Evolutionary conservation across 768 basidiomycete genomes (phyloP).

Genomic region (Gelatoporia subvermispora): DNA sequence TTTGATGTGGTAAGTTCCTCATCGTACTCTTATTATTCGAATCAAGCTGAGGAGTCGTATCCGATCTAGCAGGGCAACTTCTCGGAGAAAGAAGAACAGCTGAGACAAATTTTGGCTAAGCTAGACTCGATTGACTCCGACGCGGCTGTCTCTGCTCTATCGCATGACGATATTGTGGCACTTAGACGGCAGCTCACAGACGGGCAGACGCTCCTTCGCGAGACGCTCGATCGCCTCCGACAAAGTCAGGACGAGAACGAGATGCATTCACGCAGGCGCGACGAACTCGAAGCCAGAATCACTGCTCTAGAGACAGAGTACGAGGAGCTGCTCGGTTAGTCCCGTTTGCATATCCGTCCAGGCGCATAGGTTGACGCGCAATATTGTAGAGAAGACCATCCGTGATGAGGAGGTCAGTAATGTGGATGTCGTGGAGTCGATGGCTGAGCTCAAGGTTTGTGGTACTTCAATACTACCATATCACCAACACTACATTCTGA

Average conservation of each 20-base stretch:
- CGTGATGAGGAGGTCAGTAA: constrained; percentile 84
- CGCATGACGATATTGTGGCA: constrained; percentile 72
- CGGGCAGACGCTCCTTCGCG: constrained; percentile 78
- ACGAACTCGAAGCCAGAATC: constrained; percentile 84
- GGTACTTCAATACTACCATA: constrained; percentile 19
- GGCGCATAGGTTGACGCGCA: constrained; percentile 26
- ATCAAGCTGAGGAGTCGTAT: not conserved
- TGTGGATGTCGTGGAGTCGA: constrained; percentile 76
- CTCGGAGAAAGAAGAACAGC: constrained; percentile 92
- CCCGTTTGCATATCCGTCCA: not conserved
- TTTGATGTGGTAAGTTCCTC: constrained; percentile 79
- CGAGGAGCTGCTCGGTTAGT: constrained; percentile 89
- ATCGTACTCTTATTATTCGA: not conserved
- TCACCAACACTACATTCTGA: constrained; percentile 5
- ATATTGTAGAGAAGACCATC: constrained; percentile 70
- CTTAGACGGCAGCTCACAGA: constrained; percentile 87
- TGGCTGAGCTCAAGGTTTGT: constrained; percentile 84
- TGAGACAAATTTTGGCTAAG: constrained; percentile 79
- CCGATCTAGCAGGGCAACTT: constrained; percentile 75
- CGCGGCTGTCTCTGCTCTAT: constrained; percentile 48
- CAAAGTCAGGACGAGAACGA: constrained; percentile 93
- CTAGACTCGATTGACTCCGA: constrained; percentile 76
- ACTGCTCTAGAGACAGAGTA: constrained; percentile 86
- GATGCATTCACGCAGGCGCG: constrained; percentile 71
- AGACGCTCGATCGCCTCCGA: constrained; percentile 84